These are phyloP conservation scores for Erysimum cheiri DNA, from an alignment of 441 rosid genomes.

Conservation along the genomic window DNA sequence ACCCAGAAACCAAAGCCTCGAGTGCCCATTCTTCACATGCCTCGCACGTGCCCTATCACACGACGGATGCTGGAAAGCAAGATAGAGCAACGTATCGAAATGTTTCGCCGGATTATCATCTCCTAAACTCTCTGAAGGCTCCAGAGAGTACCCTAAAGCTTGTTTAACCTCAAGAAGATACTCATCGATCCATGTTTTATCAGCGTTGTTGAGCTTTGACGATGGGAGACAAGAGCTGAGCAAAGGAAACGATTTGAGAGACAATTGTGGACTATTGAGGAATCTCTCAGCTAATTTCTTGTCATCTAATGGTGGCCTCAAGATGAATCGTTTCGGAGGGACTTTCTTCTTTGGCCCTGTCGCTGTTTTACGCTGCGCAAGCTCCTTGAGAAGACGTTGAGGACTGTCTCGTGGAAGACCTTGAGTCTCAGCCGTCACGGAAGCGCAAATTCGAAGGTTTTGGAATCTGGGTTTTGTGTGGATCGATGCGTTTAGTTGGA, in stretches of 20 bases:
- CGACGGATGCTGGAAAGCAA: conserved; percentile 90
- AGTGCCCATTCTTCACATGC: conserved; percentile 86
- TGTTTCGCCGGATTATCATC: conserved; percentile 97
- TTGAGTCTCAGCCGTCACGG: conserved; percentile 68
- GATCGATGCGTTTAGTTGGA: conserved; percentile 45
- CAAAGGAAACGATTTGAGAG: conserved; percentile 85
- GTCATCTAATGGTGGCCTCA: conserved; percentile 89
- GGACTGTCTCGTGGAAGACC: conserved; percentile 80
- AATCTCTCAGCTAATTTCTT: conserved; percentile 75
- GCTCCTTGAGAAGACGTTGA: conserved; percentile 90
- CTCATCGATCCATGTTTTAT: conserved; percentile 90
- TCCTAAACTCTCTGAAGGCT: conserved; percentile 60
- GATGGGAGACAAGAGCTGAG: conserved; percentile 92
- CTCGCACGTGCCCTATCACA: conserved; percentile 84
- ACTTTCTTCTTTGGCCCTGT: conserved; percentile 69
- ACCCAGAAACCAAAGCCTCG: conserved; percentile 82
- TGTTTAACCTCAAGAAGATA: conserved; percentile 90
- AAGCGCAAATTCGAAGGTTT: conserved; percentile 51
- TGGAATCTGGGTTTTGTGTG: conserved; percentile 44
- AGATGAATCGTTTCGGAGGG: conserved; percentile 75
- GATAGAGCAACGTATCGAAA: conserved; percentile 78
- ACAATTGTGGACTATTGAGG: conserved; percentile 83
- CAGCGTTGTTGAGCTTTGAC: conserved; percentile 80
- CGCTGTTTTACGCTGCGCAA: conserved; percentile 74
- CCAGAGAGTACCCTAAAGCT: conserved; percentile 85